Conservation (phyloP, 2,329 filamentous ascomycete species). For the Fusarium abutilonis region DNA sequence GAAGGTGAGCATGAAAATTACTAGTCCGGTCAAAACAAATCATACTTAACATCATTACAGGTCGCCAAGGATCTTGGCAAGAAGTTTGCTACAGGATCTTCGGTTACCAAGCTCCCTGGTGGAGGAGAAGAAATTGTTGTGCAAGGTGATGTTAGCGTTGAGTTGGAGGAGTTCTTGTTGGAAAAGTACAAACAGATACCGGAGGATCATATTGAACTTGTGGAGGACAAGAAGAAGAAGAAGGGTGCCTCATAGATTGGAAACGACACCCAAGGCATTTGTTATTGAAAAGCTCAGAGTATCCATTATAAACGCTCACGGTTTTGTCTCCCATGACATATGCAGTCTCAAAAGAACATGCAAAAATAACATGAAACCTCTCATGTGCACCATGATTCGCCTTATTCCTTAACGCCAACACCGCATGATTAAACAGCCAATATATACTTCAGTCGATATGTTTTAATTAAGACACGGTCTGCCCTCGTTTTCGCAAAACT, state of each 20-base stretch:
- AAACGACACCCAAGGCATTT: conserved; percentile 27
- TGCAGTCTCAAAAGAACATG: conserved; percentile 25
- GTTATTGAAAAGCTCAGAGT: conserved; percentile 34
- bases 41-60: conserved; percentile 43
- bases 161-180: conserved; percentile 89
- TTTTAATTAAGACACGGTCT: conserved; percentile 21
- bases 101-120: conserved; percentile 86
- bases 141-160: conserved; percentile 94
- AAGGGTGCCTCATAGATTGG: conserved; percentile 46
- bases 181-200: conserved; percentile 92
- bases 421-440: conserved; percentile 18
- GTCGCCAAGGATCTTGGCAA: conserved; percentile 96
- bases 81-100: conserved; percentile 95
- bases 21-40: neutral
- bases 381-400: conserved; percentile 27
- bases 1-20: conserved; percentile 62
- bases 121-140: conserved; percentile 97
- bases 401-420: conserved; percentile 37
- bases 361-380: conserved; percentile 19
- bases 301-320: conserved; percentile 35
- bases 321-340: conserved; percentile 27
- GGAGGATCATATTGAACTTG: conserved; percentile 91
- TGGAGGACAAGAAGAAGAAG: conserved; percentile 96
- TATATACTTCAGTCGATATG: conserved; percentile 1
- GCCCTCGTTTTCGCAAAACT: conserved; percentile 65